Evolutionary conservation across 352 stramenopile species (phyloP).

Genomic region (Globisporangium spinosum): DNA sequence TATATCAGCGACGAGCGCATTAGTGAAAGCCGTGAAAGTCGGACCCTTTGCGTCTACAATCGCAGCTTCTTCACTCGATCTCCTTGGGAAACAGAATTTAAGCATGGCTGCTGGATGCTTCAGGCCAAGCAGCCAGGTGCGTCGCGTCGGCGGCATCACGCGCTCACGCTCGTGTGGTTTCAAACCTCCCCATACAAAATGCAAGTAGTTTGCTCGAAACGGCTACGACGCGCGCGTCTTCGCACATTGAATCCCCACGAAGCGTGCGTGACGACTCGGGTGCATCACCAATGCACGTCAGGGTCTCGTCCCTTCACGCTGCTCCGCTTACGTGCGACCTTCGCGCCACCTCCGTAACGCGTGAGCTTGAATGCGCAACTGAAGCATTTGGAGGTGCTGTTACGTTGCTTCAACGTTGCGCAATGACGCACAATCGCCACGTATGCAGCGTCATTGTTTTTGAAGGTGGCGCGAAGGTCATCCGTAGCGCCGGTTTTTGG

Average conservation of each 20-base stretch:
- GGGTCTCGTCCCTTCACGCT: background rate
- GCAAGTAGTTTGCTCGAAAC: background rate
- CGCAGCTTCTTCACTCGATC: background rate
- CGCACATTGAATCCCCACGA: slow-evolving; percentile 8
- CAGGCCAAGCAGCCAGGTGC: background rate
- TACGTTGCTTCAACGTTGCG: slow-evolving; percentile 21
- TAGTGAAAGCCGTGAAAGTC: no score
- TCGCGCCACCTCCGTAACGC: background rate
- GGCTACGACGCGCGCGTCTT: background rate
- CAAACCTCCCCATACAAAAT: no score
- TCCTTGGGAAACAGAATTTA: no score
- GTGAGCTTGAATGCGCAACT: background rate
- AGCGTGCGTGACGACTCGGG: slow-evolving; percentile 7
- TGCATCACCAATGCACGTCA: slow-evolving; percentile 9
- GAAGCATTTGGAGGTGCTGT: background rate
- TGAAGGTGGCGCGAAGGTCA: slow-evolving; percentile 26
- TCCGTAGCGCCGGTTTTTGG: slow-evolving; percentile 11
- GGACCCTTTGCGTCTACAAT: background rate
- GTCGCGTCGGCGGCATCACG: background rate
- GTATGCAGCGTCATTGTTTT: slow-evolving; percentile 2
- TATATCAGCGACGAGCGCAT: no score
- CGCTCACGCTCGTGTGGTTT: background rate
- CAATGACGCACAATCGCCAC: slow-evolving; percentile 26
- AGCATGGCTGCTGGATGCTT: no score
- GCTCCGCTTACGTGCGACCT: background rate